Conservation (phyloP, 371 early-diverging fungal species). For the Mycotypha africana region DNA sequence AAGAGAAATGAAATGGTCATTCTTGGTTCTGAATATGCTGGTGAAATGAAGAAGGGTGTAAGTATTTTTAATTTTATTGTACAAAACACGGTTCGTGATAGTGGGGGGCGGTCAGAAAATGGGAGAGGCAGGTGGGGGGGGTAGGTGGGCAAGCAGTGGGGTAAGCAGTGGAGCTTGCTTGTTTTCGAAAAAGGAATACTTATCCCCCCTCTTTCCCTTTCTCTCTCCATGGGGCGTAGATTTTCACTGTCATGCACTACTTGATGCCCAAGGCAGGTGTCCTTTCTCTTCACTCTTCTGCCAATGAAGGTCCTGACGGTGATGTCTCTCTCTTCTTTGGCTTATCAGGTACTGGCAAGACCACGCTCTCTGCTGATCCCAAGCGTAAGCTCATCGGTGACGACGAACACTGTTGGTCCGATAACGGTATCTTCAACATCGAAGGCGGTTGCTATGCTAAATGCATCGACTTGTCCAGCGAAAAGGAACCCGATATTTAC, state of each 20-base stretch:
- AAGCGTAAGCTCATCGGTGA: constrained; percentile 93
- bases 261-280: constrained; percentile 97
- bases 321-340: constrained; percentile 98
- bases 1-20: constrained; percentile 81
- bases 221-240: constrained; percentile 23
- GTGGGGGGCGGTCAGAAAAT: no score
- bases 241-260: constrained; percentile 98
- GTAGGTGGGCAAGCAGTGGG: no score
- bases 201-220: no score
- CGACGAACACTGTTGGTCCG: constrained; percentile 98
- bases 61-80: constrained; percentile 8
- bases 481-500: constrained; percentile 98
- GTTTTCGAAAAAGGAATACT: not conserved
- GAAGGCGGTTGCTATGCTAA: constrained; percentile 99
- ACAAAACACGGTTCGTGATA: no score
- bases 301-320: constrained; percentile 88
- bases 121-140: no score
- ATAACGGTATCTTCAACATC: constrained; percentile 94
- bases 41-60: constrained; percentile 99
- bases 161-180: no score
- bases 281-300: constrained; percentile 93
- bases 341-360: constrained; percentile 97
- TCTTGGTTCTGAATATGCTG: constrained; percentile 96
- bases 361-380: constrained; percentile 95
- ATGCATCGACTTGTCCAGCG: constrained; percentile 88